Evolutionary conservation across 306 rosid genomes (phyloP), one percentile per base, ranked within the genome.

Genomic region (Medicago lupulina): DNA sequence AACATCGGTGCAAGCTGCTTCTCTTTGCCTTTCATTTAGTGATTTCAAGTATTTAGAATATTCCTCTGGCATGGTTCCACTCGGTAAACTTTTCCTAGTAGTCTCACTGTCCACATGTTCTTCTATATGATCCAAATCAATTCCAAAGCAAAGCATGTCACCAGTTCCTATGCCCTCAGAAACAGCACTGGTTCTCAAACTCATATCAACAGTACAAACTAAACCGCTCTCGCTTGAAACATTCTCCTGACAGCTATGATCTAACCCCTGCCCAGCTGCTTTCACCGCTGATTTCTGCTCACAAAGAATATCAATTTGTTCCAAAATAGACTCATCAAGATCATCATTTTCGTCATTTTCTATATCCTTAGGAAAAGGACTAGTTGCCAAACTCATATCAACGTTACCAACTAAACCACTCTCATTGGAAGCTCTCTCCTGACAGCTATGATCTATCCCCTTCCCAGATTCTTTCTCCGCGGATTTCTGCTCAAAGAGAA

Each of bases 1-100:
- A 83, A 88, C 87, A 71, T 92, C 88, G 70, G 83, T 60, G 77
- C 96, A 94, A 70, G 93, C 96, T 21, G 98, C 98, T 76, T 94
- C 96, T 76, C 93, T 82, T 63, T 94, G 98, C 79, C 89, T 81
- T 7, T 90, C 98, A 76, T 94, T 94, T 18, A 92, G 76, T 66
- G 94, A 87, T 63, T 73, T 66, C 77, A 92, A 69, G 72, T 92
- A 92, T 67, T 87, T 92, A 0, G 68, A 76, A 74, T 86, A 94
- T 68, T 94, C 96, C 82, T 86, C 90, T 0, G 95, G 89, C 97
- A 94, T 94, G 71, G 55, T 70, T 41, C 83, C 83, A 28, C 79
- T 79, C 60, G 17, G 41, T 13, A 72, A 63, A 63, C 75, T 62
- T 69, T 28, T 80, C 16, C 23, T 19, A 64, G 57, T 34, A 17